Conservation (phyloP, 1,284 basidiomycete species). For the Porphyrellus sp. region DNA sequence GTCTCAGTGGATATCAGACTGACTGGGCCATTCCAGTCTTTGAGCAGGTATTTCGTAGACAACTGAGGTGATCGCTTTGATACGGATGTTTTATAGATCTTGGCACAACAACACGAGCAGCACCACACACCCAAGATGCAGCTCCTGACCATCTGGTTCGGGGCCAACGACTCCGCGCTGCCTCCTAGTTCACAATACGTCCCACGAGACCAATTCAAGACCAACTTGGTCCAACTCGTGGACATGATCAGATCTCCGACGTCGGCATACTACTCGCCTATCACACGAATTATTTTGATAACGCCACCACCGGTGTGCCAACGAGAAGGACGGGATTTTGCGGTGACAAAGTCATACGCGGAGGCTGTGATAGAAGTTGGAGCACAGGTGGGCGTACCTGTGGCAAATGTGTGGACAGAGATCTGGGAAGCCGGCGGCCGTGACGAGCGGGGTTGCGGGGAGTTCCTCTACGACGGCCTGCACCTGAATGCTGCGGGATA, state of each 20-base stretch:
- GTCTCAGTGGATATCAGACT: constrained; percentile 78
- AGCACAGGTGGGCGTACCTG: constrained; percentile 48
- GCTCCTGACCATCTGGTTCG: constrained; percentile 84
- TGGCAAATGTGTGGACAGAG: constrained; percentile 68
- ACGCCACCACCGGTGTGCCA: constrained; percentile 78
- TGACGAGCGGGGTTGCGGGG: constrained; percentile 47
- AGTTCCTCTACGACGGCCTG: constrained; percentile 67
- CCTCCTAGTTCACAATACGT: constrained; percentile 64
- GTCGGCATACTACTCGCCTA: constrained; percentile 67
- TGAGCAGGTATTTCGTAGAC: constrained; percentile 52
- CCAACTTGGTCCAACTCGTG: constrained; percentile 66
- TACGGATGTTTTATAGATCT: constrained; percentile 38
- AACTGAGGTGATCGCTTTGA: not conserved
- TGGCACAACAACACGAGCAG: constrained; percentile 53
- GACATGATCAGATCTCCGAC: constrained; percentile 55
- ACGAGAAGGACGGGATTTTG: constrained; percentile 60
- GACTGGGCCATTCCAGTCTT: constrained; percentile 80
- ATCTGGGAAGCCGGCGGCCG: constrained; percentile 66
- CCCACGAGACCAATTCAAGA: constrained; percentile 62
- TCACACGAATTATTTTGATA: constrained; percentile 77
- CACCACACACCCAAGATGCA: constrained; percentile 57
- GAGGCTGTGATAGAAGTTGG: constrained; percentile 66
- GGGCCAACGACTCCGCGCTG: constrained; percentile 79
- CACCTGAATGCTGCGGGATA: constrained; percentile 77
- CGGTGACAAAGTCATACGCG: constrained; percentile 64